Base-by-base conservation (phyloP, 2,329 filamentous ascomycete genomes). In the Talaromyces pinophilus region DNA sequence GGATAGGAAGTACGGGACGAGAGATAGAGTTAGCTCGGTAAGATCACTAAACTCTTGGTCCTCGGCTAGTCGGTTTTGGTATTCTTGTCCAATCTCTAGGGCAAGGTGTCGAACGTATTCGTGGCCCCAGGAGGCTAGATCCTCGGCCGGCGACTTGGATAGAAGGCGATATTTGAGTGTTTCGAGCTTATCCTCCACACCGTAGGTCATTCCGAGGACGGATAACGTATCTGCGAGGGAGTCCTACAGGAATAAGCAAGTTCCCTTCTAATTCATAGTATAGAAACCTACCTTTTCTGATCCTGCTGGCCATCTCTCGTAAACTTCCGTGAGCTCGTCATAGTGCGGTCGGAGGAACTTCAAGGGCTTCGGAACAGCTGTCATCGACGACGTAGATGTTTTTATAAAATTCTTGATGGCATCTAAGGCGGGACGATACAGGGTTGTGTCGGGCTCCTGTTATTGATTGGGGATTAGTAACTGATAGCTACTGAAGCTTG, bases 321-420 rank as follows among this genome's bases (percentile, higher is more conserved):
- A 97, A 33, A 93, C 84, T 79, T 91, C 91, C 69, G 90, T 90
- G 76, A 99, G 85, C 66, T 90, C 88, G 81, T 96, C 91, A 82
- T 98, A 99, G 81, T 99, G 94, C 72, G 94, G 95, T 83, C 95
- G 88, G 70, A 99, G 87, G 80, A 99, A 99, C 82, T 99, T 99
- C 74, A 99, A 86, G 40, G 95, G 95, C 82, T 99, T 99, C 28
- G 96, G 95, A 69, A 99, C 95, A 67, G 95, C 95, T 59, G 95
- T 99, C 95, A 99, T 99, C 55, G 96, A 99, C 67, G 93, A 98
- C 71, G 95, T 99, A 67, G 95, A 97, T 65, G 95, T 99, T 85
- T 97, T 98, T 85, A 99, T 99, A 77, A 92, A 96, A 75, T 90
- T 92, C 84, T 97, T 98, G 88, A 99, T 97, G 72, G 93, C 91